Evolutionary conservation across 129 eudicot genomes (phyloP).

Genomic region (Arctium lappa): DNA sequence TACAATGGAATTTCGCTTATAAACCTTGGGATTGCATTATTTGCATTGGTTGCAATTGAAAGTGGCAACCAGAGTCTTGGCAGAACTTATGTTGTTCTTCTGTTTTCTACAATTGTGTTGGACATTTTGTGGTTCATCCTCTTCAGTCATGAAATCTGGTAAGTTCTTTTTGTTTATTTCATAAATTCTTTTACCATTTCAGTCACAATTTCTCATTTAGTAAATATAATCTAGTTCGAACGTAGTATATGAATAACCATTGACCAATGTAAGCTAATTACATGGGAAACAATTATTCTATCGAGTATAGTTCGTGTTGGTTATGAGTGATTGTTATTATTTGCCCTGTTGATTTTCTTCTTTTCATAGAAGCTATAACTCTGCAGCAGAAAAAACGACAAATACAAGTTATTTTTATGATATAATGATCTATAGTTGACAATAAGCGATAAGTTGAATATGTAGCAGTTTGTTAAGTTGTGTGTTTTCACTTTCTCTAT

Average conservation of each 20-base stretch:
- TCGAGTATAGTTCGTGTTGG: neutral
- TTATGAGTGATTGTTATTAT: neutral
- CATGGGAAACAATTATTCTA: neutral
- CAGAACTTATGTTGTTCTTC: constrained; percentile 73
- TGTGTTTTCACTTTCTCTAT: neutral
- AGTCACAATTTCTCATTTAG: neutral
- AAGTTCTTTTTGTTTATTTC: constrained; percentile 1
- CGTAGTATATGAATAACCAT: neutral
- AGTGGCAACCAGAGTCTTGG: constrained; percentile 91
- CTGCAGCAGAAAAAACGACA: neutral
- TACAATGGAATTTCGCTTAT: constrained; percentile 71
- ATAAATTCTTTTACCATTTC: neutral
- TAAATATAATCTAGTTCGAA: no score
- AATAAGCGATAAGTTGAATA: neutral
- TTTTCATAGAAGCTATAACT: neutral
- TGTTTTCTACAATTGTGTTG: constrained; percentile 55
- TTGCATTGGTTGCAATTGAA: constrained; percentile 87
- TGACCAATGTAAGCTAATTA: neutral
- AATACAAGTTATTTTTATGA: neutral
- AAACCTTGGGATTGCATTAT: constrained; percentile 63
- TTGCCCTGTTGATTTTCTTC: neutral
- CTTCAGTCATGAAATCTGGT: constrained; percentile 75
- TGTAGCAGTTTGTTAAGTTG: neutral
- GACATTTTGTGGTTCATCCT: constrained; percentile 78
- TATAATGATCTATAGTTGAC: neutral